Percentiles rank a stretch among this genome's conserved stretches.
These are phyloP conservation scores for Aspergillus ochraceoroseus DNA, from an alignment of 2,329 filamentous ascomycete species.

Conservation along the genomic window DNA sequence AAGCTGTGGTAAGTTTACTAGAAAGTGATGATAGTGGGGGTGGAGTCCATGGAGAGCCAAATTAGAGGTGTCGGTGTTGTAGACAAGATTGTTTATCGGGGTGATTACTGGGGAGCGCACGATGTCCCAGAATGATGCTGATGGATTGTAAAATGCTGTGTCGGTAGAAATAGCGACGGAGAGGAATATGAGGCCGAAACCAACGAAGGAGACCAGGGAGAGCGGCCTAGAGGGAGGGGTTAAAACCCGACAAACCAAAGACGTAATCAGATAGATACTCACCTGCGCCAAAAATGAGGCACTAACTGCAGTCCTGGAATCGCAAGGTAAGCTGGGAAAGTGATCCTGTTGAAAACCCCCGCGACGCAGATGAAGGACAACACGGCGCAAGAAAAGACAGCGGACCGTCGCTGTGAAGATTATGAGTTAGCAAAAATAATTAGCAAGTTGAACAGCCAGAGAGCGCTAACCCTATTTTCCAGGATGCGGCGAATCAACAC, in stretches of 20 bases:
- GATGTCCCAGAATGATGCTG: constrained; percentile 34
- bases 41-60: constrained; percentile 71
- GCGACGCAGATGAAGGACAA: constrained; percentile 78
- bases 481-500: constrained; percentile 85
- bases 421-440: constrained; percentile 14
- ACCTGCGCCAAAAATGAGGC: constrained; percentile 80
- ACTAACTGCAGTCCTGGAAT: constrained; percentile 78
- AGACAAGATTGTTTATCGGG: constrained; percentile 70
- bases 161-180: constrained; percentile 73
- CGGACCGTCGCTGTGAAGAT: constrained; percentile 61
- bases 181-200: constrained; percentile 63
- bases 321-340: constrained; percentile 87
- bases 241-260: constrained; percentile 4
- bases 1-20: constrained; percentile 66
- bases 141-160: constrained; percentile 68
- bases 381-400: constrained; percentile 67
- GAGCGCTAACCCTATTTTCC: constrained; percentile 60
- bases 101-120: constrained; percentile 63
- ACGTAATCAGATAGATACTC: constrained; percentile 32
- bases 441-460: not conserved
- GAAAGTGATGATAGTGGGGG: constrained; percentile 70
- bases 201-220: constrained; percentile 58
- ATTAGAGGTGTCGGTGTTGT: constrained; percentile 67
- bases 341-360: constrained; percentile 93
- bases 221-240: constrained; percentile 45